Evolutionary conservation across 2,329 filamentous ascomycete genomes (phyloP), one percentile per base, ranked within the genome.

Genomic region (Thyridium curvatum): DNA sequence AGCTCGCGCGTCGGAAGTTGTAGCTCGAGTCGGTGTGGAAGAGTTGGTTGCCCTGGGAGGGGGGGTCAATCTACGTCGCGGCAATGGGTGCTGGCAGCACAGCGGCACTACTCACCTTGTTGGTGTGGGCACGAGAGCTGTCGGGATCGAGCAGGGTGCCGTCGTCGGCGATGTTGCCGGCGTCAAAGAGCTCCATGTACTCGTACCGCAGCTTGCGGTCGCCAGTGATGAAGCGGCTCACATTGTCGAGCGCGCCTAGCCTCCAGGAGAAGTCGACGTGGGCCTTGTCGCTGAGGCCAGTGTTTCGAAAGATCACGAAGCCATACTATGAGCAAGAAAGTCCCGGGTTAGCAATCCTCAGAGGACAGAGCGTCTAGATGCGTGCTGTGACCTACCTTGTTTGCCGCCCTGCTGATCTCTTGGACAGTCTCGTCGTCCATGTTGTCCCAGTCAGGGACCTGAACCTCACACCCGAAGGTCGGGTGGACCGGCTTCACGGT

Each of bases 11-110:
- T 3, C 66, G 68, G 4, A 71, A 68, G 45, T 77, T 76, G 58
- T 72, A 77, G 18, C 65, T 67, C 15, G 66, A 72, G 51, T 77
- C 73, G 10, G 65, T 65, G 42, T 78, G 73, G 52, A 72, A 78
- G 13, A 74, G 57, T 1, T 50, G 53, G 46, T 77, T 76, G 16
- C 66, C 69, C 32, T 33, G 16, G 32, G 8, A 33, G 32, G 15
- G 15, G 18, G 21, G 21, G 6, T n/a, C n/a, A n/a, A n/a, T n/a
- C n/a, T n/a, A n/a, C n/a, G n/a, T n/a, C n/a, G n/a, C n/a, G n/a
- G n/a, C n/a, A n/a, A n/a, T n/a, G n/a, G n/a, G n/a, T n/a, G n/a
- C n/a, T n/a, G n/a, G n/a, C n/a, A n/a, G n/a, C n/a, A n/a, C n/a
- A n/a, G n/a, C n/a, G n/a, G n/a, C n/a, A n/a, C 32, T 33, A 33